Conservation (phyloP, 352 stramenopile species). For the Albugo candida region DNA sequence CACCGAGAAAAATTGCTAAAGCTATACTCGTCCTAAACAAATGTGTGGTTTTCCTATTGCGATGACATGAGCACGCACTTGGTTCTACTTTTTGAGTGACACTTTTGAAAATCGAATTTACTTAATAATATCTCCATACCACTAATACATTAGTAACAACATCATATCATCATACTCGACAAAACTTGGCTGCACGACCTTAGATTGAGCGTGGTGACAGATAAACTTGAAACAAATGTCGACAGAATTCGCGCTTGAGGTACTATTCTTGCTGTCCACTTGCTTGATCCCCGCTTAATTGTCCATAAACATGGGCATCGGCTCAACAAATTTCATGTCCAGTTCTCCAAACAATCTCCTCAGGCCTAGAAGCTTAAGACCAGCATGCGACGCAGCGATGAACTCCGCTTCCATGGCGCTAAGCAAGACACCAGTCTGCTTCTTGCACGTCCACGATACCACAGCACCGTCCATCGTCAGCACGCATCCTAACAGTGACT, state of each 20-base stretch:
- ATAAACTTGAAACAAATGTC: constrained; percentile 5
- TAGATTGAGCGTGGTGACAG: too few species aligned
- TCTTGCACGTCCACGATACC: constrained; percentile 5
- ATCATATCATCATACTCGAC: too few species aligned
- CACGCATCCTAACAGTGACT: constrained; percentile 7
- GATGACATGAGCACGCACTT: too few species aligned
- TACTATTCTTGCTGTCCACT: not conserved
- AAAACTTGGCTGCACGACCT: too few species aligned
- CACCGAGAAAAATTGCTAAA: too few species aligned
- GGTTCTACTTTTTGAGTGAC: too few species aligned
- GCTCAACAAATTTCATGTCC: not conserved
- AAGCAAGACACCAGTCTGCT: constrained; percentile 6
- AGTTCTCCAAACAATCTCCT: not conserved
- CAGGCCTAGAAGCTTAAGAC: not conserved
- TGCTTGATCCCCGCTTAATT: constrained; percentile 5
- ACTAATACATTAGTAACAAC: too few species aligned
- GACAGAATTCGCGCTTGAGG: constrained; percentile 3
- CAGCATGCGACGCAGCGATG: too few species aligned
- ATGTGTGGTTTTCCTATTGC: too few species aligned
- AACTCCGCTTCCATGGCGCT: constrained; percentile 5
- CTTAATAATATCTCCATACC: too few species aligned
- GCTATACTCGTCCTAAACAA: too few species aligned
- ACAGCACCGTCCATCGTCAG: constrained; percentile 3
- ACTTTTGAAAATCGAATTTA: too few species aligned
- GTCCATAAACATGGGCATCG: constrained; percentile 3